Evolutionary conservation across 2,329 filamentous ascomycete genomes (phyloP).

Genomic region (Diaporthe sp.): DNA sequence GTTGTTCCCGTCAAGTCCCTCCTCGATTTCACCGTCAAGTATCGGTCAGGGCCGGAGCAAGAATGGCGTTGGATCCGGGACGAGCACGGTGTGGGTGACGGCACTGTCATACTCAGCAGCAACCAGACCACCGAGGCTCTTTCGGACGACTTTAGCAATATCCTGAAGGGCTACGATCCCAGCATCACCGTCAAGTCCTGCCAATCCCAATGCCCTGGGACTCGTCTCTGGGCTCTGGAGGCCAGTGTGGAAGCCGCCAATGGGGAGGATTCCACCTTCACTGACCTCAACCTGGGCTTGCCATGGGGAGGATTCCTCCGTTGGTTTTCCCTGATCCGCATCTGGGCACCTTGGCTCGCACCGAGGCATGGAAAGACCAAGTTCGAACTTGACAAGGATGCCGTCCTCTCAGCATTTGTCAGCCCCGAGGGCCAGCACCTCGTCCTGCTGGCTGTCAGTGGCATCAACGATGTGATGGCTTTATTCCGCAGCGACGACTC

Average conservation of each 20-base stretch:
- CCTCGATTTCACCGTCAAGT: constrained; percentile 79
- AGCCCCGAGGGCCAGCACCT: constrained; percentile 79
- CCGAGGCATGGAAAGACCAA: constrained; percentile 83
- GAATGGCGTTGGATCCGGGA: constrained; percentile 81
- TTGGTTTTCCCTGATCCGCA: constrained; percentile 86
- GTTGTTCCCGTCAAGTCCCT: constrained; percentile 62
- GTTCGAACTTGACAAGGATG: constrained; percentile 82
- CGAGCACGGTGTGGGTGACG: constrained; percentile 74
- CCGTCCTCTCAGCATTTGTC: constrained; percentile 83
- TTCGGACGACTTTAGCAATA: constrained; percentile 62
- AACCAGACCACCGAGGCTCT: constrained; percentile 46
- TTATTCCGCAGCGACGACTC: constrained; percentile 75
- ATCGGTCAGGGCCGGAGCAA: constrained; percentile 65
- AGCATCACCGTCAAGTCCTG: constrained; percentile 68
- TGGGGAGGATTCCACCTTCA: constrained; percentile 70
- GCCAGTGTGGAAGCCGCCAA: constrained; percentile 69
- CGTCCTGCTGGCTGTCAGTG: constrained; percentile 84
- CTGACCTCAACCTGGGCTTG: constrained; percentile 70
- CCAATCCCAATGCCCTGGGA: constrained; percentile 76
- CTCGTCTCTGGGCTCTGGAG: constrained; percentile 79
- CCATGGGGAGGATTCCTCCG: constrained; percentile 71
- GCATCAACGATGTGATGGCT: constrained; percentile 77
- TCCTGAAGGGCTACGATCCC: constrained; percentile 71
- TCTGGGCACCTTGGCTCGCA: constrained; percentile 88
- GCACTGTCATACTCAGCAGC: constrained; percentile 68